phyloP scores from a whole-genome alignment of 164 flowering plant species.

The Houttuynia cordata region DNA sequence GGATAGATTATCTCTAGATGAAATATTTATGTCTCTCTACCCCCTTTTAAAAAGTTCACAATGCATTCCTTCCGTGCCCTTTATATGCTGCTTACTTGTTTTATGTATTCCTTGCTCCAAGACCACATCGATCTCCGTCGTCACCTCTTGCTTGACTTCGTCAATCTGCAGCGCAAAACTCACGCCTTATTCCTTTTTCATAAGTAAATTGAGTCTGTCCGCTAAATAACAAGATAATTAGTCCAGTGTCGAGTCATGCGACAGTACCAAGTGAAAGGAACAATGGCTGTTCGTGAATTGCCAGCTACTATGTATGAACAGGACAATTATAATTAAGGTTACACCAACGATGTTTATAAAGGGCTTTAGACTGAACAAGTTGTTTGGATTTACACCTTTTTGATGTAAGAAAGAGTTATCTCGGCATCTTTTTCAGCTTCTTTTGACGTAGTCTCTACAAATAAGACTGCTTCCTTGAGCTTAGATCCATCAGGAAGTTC shows the following conservation, averaged over 20 bases:
- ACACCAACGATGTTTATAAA: too few species aligned
- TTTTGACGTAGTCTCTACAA: not conserved
- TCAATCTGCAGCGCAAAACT: not conserved
- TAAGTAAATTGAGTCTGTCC: not conserved
- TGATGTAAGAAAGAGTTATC: not conserved
- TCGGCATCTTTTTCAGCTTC: not conserved
- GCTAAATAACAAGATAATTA: too few species aligned
- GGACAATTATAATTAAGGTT: not conserved
- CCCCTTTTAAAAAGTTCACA: too few species aligned
- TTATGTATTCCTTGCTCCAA: not conserved
- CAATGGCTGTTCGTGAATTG: too few species aligned
- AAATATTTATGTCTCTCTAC: too few species aligned
- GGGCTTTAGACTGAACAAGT: not conserved
- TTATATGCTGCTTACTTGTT: too few species aligned
- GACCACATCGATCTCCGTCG: not conserved
- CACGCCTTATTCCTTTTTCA: not conserved
- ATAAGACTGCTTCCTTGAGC: not conserved
- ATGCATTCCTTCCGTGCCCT: too few species aligned
- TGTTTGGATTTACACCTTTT: not conserved
- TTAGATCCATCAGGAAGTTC: not conserved
- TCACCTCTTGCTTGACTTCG: not conserved
- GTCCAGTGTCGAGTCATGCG: too few species aligned
- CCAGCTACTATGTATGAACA: not conserved
- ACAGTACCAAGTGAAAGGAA: too few species aligned
- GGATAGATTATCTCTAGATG: too few species aligned